These are phyloP conservation scores for Xylariales sp. DNA, from an alignment of 2,329 filamentous ascomycete species.

Conservation along the genomic window DNA sequence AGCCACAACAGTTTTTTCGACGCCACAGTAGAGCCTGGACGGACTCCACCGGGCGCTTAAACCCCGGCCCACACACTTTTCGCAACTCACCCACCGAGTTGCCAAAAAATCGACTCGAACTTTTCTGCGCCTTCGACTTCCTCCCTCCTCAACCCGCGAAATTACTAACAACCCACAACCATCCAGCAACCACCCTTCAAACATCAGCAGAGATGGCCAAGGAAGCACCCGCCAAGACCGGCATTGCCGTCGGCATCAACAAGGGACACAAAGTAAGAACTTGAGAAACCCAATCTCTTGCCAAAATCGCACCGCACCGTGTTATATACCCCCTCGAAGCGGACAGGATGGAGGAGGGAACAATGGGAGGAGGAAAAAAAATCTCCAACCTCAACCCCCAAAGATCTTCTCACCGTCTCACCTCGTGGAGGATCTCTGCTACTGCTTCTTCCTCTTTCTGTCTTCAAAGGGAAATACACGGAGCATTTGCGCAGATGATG, in stretches of 20 bases:
- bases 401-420: slow-evolving; percentile 50
- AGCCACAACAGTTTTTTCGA: background rate
- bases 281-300: no score
- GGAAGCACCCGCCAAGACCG: slow-evolving; percentile 53
- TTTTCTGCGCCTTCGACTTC: slow-evolving; percentile 8
- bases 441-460: slow-evolving; percentile 25
- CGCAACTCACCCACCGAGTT: slow-evolving; percentile 2
- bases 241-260: slow-evolving; percentile 53
- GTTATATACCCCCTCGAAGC: no score
- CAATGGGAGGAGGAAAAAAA: slow-evolving; percentile 12
- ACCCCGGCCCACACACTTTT: slow-evolving; percentile 1
- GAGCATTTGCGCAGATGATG: slow-evolving; percentile 50
- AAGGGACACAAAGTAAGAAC: slow-evolving; percentile 56
- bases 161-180: slow-evolving; percentile 21
- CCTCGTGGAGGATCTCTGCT: slow-evolving; percentile 72
- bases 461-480: no score
- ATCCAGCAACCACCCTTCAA: slow-evolving; percentile 21
- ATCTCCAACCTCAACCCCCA: no score
- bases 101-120: slow-evolving; percentile 13
- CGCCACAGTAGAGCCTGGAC: background rate
- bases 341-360: background rate
- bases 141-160: slow-evolving; percentile 11
- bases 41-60: background rate
- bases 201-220: slow-evolving; percentile 45
- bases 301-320: no score